Conservation (phyloP, 2,329 filamentous ascomycete genomes). For the Verticillium zaregamsianum region DNA sequence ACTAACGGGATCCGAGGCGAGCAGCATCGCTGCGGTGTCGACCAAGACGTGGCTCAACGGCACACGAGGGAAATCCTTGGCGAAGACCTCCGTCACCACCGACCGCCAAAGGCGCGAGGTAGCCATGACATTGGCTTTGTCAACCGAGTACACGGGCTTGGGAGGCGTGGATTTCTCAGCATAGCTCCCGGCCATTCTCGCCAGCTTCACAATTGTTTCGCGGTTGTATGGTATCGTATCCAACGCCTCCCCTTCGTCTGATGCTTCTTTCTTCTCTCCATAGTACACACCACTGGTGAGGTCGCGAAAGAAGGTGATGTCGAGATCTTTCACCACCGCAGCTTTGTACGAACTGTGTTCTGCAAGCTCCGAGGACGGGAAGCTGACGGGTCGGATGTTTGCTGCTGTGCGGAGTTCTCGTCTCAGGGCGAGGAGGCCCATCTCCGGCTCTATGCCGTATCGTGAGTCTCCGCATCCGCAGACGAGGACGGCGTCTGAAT, state of each 20-base stretch:
- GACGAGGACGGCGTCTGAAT: constrained; percentile 7
- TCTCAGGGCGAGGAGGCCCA: constrained; percentile 68
- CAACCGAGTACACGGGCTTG: constrained; percentile 32
- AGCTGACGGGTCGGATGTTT: constrained; percentile 77
- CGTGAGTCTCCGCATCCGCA: constrained; percentile 10
- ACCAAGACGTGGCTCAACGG: constrained; percentile 15
- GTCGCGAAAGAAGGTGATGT: constrained; percentile 76
- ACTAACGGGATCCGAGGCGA: constrained; percentile 11
- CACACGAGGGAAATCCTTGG: constrained; percentile 15
- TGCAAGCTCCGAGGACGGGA: constrained; percentile 66
- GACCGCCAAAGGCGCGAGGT: constrained; percentile 17
- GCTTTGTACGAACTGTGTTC: constrained; percentile 66
- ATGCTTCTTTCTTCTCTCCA: constrained; percentile 47
- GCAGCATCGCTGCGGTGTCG: constrained; percentile 16
- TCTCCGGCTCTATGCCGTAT: constrained; percentile 61
- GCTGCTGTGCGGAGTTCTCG: constrained; percentile 47
- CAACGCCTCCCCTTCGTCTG: constrained; percentile 57
- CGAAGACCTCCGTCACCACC: constrained; percentile 11
- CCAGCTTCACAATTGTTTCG: constrained; percentile 66
- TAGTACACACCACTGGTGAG: constrained; percentile 77
- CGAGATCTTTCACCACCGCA: constrained; percentile 61
- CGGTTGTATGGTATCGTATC: constrained; percentile 71
- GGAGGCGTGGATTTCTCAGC: constrained; percentile 54
- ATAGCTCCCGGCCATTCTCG: constrained; percentile 61
- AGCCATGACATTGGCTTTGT: constrained; percentile 21